phyloP scores from a whole-genome alignment of 495 filamentous ascomycete species.

The Lasiosphaeria hispida region DNA sequence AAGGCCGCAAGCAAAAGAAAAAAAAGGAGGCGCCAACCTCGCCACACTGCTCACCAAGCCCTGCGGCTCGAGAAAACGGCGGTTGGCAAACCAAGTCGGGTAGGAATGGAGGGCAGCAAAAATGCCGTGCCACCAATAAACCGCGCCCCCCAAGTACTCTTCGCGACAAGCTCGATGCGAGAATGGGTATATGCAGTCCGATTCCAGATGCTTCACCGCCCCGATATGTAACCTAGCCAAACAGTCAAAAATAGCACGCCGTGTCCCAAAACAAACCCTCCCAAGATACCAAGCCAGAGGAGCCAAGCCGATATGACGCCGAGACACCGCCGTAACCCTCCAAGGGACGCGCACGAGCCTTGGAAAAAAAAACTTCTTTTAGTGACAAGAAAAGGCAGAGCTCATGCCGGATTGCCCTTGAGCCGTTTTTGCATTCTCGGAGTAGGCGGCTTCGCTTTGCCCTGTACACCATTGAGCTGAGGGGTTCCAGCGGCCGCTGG shows the following conservation, averaged over 20 bases:
- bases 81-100: not conserved
- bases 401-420: constrained; percentile 38
- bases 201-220: constrained; percentile 21
- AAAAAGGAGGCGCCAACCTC: no score
- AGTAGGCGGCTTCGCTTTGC: constrained; percentile 44
- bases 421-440: constrained; percentile 46
- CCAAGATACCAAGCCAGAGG: constrained; percentile 1
- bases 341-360: not conserved
- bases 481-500: constrained; percentile 38
- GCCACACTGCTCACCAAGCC: no score
- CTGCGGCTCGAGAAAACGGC: not conserved
- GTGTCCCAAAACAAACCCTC: constrained; percentile 1
- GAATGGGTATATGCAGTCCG: constrained; percentile 24
- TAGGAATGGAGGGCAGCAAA: no score
- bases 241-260: not conserved
- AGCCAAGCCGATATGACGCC: constrained; percentile 3
- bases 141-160: not conserved
- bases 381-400: not conserved
- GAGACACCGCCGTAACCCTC: not conserved
- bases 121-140: no score
- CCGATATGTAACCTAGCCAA: constrained; percentile 10
- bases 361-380: not conserved
- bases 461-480: constrained; percentile 45
- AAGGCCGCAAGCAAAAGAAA: not conserved
- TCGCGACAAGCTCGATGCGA: constrained; percentile 12